Evolutionary conservation across 2,329 filamentous ascomycete genomes (phyloP).

Genomic region (Myriosclerotinia curreyana): DNA sequence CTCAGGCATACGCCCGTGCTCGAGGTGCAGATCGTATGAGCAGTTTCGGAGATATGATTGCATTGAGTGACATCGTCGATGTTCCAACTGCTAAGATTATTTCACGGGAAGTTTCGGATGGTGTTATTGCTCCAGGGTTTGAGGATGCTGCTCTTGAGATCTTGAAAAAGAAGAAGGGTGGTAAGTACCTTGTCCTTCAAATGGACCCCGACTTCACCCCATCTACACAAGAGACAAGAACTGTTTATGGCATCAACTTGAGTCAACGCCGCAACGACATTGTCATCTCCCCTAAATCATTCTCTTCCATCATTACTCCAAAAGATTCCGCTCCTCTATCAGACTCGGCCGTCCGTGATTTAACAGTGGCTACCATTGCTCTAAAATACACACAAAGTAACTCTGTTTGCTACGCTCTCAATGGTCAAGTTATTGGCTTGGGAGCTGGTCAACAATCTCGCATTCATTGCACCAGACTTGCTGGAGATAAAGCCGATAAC

Average conservation of each 20-base stretch:
- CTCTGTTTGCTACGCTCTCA: conserved; percentile 94
- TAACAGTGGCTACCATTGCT: conserved; percentile 93
- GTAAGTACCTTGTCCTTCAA: conserved; percentile 92
- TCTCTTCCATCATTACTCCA: conserved; percentile 80
- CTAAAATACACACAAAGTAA: conserved; percentile 99
- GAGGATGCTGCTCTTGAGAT: conserved; percentile 82
- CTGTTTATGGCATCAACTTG: conserved; percentile 85
- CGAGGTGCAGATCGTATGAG: conserved; percentile 97
- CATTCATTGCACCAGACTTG: conserved; percentile 96
- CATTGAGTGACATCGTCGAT: conserved; percentile 86
- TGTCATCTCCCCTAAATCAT: conserved; percentile 79
- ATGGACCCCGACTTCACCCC: conserved; percentile 88
- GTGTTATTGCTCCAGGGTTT: conserved; percentile 89
- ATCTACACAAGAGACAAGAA: conserved; percentile 70
- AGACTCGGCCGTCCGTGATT: conserved; percentile 78
- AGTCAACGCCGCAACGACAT: conserved; percentile 92
- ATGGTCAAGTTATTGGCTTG: conserved; percentile 90
- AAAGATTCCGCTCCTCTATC: conserved; percentile 72
- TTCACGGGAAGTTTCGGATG: conserved; percentile 95
- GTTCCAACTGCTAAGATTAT: conserved; percentile 95
- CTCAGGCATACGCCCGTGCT: conserved; percentile 93
- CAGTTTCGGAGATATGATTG: conserved; percentile 95
- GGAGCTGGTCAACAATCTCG: conserved; percentile 96
- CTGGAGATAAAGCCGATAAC: conserved; percentile 97
- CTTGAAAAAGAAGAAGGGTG: conserved; percentile 96